Base-by-base conservation (phyloP, 78 protist genomes). In the Planoprotostelium fungivorum region DNA sequence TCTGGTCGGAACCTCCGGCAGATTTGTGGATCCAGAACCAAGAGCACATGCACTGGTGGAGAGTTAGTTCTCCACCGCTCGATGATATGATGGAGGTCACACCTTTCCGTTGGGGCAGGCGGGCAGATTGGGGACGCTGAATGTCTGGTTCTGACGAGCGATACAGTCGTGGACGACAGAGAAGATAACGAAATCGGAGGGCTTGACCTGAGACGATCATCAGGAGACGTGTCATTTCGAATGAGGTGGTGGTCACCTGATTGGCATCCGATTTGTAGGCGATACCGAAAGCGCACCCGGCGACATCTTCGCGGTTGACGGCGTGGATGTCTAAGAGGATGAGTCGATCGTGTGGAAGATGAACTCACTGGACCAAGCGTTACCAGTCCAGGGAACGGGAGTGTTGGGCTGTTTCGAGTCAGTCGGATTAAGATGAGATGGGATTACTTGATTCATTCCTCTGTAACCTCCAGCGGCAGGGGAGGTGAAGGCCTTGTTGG, bases 41-140 rank as follows among this genome's bases (percentile, higher is more conserved):
- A 25, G 73, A 51, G 73, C 73, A 51, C 73, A 51, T 51, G 73
- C 73, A 51, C 16, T 16, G 5, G 73, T 51, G 16, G n/a, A 5
- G 73, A 51, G 5, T 51, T 51, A 16, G n/a, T n/a, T n/a, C n/a
- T n/a, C n/a, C n/a, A n/a, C n/a, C n/a, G n/a, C n/a, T n/a, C n/a
- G n/a, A n/a, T n/a, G n/a, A n/a, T n/a, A n/a, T n/a, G n/a, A n/a
- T n/a, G n/a, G n/a, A n/a, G n/a, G n/a, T n/a, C n/a, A n/a, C n/a
- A n/a, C n/a, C 73, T 51, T 51, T 51, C 73, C 73, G 73, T 51
- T 51, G 73, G 73, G 73, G 73, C 73, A 51, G 73, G 73, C 73
- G 73, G 73, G 73, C 5, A 51, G 73, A 16, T 51, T 51, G 5
- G 73, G 73, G 31, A 51, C 73, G 73, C 16, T 16, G 16, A 51